Conservation (phyloP, 257 asterid genomes). For the Scutellaria baicalensis region DNA sequence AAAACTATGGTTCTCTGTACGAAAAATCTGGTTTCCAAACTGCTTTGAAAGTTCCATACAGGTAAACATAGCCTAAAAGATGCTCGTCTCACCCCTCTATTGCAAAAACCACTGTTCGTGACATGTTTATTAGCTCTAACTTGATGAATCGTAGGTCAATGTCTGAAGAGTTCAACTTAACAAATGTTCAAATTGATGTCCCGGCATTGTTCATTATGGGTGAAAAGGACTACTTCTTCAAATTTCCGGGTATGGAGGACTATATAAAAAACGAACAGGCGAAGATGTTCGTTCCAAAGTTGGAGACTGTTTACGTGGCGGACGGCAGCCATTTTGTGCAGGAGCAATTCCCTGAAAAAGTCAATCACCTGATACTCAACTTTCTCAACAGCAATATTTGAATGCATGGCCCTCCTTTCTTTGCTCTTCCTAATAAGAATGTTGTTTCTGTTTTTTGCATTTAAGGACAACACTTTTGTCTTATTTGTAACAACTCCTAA, state of each 20-base stretch:
- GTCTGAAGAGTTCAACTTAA: slow-evolving; percentile 18
- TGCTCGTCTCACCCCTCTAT: background rate
- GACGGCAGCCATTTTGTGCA: slow-evolving; percentile 75
- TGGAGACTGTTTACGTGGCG: slow-evolving; percentile 41
- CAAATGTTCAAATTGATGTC: slow-evolving; percentile 13
- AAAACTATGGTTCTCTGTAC: slow-evolving; percentile 42
- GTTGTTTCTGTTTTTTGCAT: background rate
- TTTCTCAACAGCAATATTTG: slow-evolving; percentile 33
- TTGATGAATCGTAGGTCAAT: slow-evolving; percentile 26
- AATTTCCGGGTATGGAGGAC: slow-evolving; percentile 48
- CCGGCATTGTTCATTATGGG: slow-evolving; percentile 56
- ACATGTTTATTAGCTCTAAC: background rate
- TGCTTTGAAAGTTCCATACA: slow-evolving; percentile 56
- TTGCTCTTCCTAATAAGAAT: background rate
- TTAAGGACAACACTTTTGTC: background rate
- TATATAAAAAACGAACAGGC: slow-evolving; percentile 32
- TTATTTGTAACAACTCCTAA: too few relatives aligned
- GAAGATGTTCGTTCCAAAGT: slow-evolving; percentile 41
- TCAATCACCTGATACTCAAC: slow-evolving; percentile 36
- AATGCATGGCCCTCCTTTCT: background rate
- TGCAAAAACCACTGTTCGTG: background rate
- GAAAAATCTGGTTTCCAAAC: slow-evolving; percentile 54
- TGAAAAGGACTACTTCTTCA: slow-evolving; percentile 45
- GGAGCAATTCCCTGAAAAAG: slow-evolving; percentile 57
- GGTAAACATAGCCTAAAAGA: slow-evolving; percentile 18